Conservation (phyloP, 768 basidiomycete species). For the Bullera alba region DNA sequence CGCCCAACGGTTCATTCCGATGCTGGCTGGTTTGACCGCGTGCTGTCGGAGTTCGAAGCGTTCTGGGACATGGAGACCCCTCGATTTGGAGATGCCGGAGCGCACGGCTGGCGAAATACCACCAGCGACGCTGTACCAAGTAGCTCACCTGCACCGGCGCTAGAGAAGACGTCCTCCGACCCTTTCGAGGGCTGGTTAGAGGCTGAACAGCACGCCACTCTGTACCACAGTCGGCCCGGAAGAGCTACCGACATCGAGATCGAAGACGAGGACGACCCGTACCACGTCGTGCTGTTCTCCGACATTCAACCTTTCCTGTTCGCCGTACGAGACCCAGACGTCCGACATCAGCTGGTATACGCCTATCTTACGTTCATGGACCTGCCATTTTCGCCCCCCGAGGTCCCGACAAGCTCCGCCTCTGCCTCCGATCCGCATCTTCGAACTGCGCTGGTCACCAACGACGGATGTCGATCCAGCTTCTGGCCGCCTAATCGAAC, state of each 20-base stretch:
- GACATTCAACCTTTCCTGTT: conserved; percentile 47
- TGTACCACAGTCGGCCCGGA: conserved; percentile 12
- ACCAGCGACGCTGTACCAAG: not conserved
- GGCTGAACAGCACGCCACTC: conserved; percentile 27
- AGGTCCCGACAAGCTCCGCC: conserved; percentile 38
- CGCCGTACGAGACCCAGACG: conserved; percentile 32
- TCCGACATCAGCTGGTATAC: conserved; percentile 44
- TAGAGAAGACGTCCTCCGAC: conserved; percentile 12
- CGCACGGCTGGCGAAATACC: conserved; percentile 41
- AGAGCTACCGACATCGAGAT: conserved; percentile 31
- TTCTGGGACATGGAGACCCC: conserved; percentile 48
- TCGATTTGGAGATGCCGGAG: conserved; percentile 44
- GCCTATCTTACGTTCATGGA: conserved; percentile 47
- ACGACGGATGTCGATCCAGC: conserved; percentile 4
- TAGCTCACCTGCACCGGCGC: not conserved
- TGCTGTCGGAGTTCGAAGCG: conserved; percentile 36
- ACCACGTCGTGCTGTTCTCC: conserved; percentile 44
- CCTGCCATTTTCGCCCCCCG: conserved; percentile 44
- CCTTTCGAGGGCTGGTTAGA: conserved; percentile 40
- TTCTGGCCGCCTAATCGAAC: conserved; percentile 27
- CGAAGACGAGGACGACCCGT: conserved; percentile 47
- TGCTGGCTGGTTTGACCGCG: conserved; percentile 10
- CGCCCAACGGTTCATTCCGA: not conserved
- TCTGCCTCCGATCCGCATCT: conserved; percentile 45
- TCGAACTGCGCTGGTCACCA: conserved; percentile 12